Evolutionary conservation across 2,329 filamentous ascomycete genomes (phyloP).

Genomic region (Xylariaceae sp.): DNA sequence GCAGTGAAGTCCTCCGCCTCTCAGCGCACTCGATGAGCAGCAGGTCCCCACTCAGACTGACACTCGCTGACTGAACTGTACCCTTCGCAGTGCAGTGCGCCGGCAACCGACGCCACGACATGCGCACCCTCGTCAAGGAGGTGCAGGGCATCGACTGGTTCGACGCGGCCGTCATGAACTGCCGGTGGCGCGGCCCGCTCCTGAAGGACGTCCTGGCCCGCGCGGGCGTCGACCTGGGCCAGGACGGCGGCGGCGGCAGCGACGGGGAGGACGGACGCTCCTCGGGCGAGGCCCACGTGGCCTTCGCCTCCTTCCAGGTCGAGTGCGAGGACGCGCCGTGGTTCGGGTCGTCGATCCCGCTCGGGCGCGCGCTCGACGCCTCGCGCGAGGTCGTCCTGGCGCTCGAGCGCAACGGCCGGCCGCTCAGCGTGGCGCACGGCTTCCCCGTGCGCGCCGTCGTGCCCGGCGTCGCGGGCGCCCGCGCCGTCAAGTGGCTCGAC

Average conservation of each 20-base stretch:
- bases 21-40: too few species aligned
- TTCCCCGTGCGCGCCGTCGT: constrained; percentile 43
- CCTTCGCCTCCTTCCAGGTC: constrained; percentile 46
- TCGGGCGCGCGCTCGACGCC: constrained; percentile 34
- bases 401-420: constrained; percentile 42
- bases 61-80: too few species aligned
- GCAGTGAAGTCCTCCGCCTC: too few species aligned
- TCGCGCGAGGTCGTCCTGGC: constrained; percentile 40
- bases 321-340: constrained; percentile 49
- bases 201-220: constrained; percentile 42
- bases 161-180: constrained; percentile 54
- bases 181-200: constrained; percentile 46
- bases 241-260: not conserved
- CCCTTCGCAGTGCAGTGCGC: constrained; percentile 58
- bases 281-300: constrained; percentile 35
- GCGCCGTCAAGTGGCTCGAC: constrained; percentile 51
- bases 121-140: constrained; percentile 52
- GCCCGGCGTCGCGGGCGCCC: constrained; percentile 44
- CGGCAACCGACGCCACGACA: constrained; percentile 52
- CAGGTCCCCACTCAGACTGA: too few species aligned
- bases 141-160: constrained; percentile 54
- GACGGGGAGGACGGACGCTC: not conserved
- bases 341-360: constrained; percentile 48
- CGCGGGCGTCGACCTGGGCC: constrained; percentile 31
- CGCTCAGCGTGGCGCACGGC: constrained; percentile 41